phyloP scores from a whole-genome alignment of 2,329 filamentous ascomycete genomes.

The Talaromyces sp. region DNA sequence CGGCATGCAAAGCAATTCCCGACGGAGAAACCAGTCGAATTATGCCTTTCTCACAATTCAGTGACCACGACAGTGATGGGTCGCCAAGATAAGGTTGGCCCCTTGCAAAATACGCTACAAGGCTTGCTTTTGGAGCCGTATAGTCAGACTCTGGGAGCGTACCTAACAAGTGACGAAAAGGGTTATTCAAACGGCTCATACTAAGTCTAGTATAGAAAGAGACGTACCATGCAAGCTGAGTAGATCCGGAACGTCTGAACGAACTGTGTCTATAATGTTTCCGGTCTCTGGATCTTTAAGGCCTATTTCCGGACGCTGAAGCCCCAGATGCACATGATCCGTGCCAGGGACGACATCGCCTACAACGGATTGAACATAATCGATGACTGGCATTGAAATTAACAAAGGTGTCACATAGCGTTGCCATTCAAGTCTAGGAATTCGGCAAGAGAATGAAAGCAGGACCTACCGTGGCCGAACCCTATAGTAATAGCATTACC shows the following conservation, averaged over 20 bases:
- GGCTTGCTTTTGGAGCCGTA: neutral
- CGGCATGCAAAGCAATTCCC: slow-evolving; percentile 8
- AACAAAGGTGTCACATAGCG: neutral
- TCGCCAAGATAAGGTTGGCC: slow-evolving; percentile 13
- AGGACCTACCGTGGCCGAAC: slow-evolving; percentile 6
- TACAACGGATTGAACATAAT: slow-evolving; percentile 11
- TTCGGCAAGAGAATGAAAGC: neutral
- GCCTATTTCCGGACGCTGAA: slow-evolving; percentile 12
- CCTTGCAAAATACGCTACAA: slow-evolving; percentile 9
- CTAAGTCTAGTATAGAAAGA: too few species aligned
- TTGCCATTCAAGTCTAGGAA: neutral
- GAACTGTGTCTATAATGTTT: slow-evolving; percentile 1
- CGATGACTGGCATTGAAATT: neutral
- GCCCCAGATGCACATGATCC: slow-evolving; percentile 11
- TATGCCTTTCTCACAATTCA: slow-evolving; percentile 12
- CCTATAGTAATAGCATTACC: slow-evolving; percentile 12
- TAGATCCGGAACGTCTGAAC: slow-evolving; percentile 14
- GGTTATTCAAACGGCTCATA: neutral
- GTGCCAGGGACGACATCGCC: slow-evolving; percentile 33
- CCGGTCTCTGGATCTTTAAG: slow-evolving; percentile 1
- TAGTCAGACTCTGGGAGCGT: neutral
- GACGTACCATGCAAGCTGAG: slow-evolving; percentile 10
- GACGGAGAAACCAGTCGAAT: slow-evolving; percentile 11
- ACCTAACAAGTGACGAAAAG: neutral
- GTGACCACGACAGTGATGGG: slow-evolving; percentile 8